Percentiles rank a stretch among this genome's conserved stretches.
Evolutionary conservation across 257 asterid genomes (phyloP).

Genomic region (Anisodus acutangulus): DNA sequence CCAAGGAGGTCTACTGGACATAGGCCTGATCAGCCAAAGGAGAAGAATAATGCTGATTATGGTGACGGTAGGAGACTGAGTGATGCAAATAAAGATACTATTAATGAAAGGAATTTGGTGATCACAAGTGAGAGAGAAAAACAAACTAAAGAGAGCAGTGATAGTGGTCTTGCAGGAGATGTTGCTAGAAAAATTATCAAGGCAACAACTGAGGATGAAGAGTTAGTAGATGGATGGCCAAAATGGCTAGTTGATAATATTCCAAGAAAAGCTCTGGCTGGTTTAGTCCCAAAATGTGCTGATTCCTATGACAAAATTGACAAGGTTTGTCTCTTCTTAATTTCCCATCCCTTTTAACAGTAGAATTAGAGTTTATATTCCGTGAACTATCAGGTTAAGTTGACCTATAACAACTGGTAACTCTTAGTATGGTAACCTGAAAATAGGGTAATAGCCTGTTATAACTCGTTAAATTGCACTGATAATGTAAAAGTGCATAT

Average conservation of each 20-base stretch:
- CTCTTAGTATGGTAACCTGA: neutral
- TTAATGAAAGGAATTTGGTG: conserved; percentile 34
- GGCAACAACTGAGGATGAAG: conserved; percentile 43
- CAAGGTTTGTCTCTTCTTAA: conserved; percentile 51
- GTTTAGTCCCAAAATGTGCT: conserved; percentile 77
- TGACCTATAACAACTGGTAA: neutral
- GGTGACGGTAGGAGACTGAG: conserved; percentile 39
- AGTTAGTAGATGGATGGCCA: conserved; percentile 84
- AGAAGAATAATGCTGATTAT: conserved; percentile 29
- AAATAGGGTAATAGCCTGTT: neutral
- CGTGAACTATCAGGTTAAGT: neutral
- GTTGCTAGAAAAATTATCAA: conserved; percentile 30
- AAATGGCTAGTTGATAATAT: conserved; percentile 75
- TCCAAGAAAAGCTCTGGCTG: conserved; percentile 64
- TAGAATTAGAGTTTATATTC: neutral
- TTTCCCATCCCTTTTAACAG: neutral
- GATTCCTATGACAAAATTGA: conserved; percentile 80
- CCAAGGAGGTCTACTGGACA: conserved; percentile 56
- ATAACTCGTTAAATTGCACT: neutral
- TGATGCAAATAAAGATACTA: conserved; percentile 30
- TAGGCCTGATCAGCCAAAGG: conserved; percentile 38
- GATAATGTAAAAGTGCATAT: neutral
- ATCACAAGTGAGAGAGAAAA: conserved; percentile 35
- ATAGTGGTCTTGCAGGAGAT: neutral
- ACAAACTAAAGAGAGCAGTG: conserved; percentile 33